Conservation (phyloP, 1,139 yeast species). For the Kurtzmaniella quercitrusa region DNA sequence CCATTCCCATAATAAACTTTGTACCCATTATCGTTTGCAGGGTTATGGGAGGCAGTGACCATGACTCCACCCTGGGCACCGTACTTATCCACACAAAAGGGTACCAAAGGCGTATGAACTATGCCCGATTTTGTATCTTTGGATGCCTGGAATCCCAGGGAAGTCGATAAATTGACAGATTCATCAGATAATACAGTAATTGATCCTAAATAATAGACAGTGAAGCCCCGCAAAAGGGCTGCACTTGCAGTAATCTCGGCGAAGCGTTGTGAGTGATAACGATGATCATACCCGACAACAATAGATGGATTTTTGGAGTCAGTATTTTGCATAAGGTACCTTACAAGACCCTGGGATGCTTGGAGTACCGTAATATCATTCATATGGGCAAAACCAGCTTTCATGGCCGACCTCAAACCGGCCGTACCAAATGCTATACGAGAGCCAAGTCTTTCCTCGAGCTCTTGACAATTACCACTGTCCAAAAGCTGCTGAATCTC, state of each 20-base stretch:
- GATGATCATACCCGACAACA: constrained; percentile 90
- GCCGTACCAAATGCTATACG: constrained; percentile 92
- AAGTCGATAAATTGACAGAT: constrained; percentile 15
- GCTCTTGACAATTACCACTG: constrained; percentile 34
- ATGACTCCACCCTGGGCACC: constrained; percentile 80
- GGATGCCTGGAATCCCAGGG: constrained; percentile 9
- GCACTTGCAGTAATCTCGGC: constrained; percentile 78
- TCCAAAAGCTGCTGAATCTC: constrained; percentile 53
- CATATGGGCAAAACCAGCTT: constrained; percentile 86
- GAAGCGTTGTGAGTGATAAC: constrained; percentile 73
- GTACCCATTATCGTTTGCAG: constrained; percentile 90
- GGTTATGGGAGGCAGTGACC: constrained; percentile 97
- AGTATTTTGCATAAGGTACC: constrained; percentile 37
- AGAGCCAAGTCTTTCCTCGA: constrained; percentile 47
- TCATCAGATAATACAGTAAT: constrained; percentile 27
- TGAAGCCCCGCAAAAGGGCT: constrained; percentile 64
- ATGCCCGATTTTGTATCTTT: constrained; percentile 8
- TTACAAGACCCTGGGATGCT: constrained; percentile 87
- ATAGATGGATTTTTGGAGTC: constrained; percentile 29
- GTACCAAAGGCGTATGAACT: constrained; percentile 91
- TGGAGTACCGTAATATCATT: constrained; percentile 86
- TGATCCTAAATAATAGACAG: constrained; percentile 61
- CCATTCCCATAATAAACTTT: constrained; percentile 93
- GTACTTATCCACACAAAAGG: constrained; percentile 68
- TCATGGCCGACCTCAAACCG: constrained; percentile 83